Conservation (phyloP, 139 green algal genomes). For the Haematococcus lacustris region DNA sequence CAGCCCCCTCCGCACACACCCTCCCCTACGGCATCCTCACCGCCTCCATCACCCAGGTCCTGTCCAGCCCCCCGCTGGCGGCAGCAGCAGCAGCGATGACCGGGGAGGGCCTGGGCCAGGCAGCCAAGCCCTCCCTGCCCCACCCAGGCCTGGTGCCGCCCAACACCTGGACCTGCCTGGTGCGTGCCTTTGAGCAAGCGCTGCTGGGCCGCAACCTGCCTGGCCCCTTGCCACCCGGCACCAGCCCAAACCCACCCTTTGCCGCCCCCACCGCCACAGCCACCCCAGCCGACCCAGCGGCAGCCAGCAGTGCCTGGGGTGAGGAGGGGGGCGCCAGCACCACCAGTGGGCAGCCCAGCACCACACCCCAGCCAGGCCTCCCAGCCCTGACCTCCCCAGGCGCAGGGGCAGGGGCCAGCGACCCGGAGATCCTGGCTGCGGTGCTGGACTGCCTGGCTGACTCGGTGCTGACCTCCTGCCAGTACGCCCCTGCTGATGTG, state of each 20-base stretch:
- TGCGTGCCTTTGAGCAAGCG: conserved; percentile 49
- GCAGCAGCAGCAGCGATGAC: not conserved
- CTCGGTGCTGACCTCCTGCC: conserved; percentile 49
- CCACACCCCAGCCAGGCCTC: no score
- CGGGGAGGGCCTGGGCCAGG: conserved; percentile 4
- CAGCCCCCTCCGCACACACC: not conserved
- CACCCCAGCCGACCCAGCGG: no score
- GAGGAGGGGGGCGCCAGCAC: no score
- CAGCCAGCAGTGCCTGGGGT: no score
- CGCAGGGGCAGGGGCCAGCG: conserved; percentile 6
- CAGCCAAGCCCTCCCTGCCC: not conserved
- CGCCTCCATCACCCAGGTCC: not conserved
- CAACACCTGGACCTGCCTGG: conserved; percentile 41
- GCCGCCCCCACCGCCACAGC: conserved; percentile 22
- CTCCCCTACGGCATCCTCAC: not conserved
- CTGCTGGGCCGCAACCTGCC: conserved; percentile 50
- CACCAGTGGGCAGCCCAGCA: no score
- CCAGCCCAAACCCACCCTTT: no score
- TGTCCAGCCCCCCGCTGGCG: not conserved
- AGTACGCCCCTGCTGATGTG: conserved; percentile 39
- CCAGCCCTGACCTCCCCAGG: conserved; percentile 3
- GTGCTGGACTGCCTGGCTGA: conserved; percentile 74
- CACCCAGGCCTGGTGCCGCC: not conserved
- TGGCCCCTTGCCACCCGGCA: no score
- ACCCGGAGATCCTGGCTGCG: conserved; percentile 48